Evolutionary conservation across 2,329 filamentous ascomycete species (phyloP).

Genomic region (Botrytis deweyae): DNA sequence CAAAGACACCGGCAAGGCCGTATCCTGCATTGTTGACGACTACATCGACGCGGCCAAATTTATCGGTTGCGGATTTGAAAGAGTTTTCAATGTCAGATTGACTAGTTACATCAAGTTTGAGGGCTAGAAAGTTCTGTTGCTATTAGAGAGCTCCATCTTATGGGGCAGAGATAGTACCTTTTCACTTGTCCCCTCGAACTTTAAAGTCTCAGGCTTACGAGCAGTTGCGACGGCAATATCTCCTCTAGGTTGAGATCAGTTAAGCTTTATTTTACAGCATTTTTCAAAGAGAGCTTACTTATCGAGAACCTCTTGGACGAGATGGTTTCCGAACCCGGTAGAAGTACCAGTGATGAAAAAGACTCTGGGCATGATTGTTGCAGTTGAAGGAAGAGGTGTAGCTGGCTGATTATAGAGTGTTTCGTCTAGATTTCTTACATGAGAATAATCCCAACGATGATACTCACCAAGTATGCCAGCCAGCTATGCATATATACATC

Average conservation of each 20-base stretch:
- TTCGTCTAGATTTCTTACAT: not conserved
- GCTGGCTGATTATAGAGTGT: not conserved
- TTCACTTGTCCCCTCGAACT: conserved; percentile 41
- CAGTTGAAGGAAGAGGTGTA: not conserved
- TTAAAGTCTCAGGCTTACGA: conserved; percentile 41
- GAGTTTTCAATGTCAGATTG: conserved; percentile 43
- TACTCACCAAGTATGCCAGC: too few species aligned
- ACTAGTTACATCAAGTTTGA: conserved; percentile 55
- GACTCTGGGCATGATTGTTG: conserved; percentile 35
- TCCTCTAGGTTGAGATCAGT: conserved; percentile 31
- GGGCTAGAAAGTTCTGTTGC: conserved; percentile 46
- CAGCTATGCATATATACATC: not conserved
- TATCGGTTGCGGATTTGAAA: conserved; percentile 43
- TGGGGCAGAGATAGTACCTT: conserved; percentile 26
- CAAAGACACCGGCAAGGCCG: conserved; percentile 52
- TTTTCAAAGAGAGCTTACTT: conserved; percentile 13
- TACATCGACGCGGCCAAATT: conserved; percentile 57
- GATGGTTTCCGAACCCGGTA: conserved; percentile 47
- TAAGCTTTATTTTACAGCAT: not conserved
- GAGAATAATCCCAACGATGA: not conserved
- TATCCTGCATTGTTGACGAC: conserved; percentile 63
- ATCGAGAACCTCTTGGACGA: conserved; percentile 44
- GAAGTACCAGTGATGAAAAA: conserved; percentile 53
- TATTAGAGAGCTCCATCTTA: not conserved
- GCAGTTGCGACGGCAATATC: conserved; percentile 49